These are phyloP conservation scores for Pleurotus citrinopileatus DNA, from an alignment of 768 basidiomycete genomes.

Conservation along the genomic window DNA sequence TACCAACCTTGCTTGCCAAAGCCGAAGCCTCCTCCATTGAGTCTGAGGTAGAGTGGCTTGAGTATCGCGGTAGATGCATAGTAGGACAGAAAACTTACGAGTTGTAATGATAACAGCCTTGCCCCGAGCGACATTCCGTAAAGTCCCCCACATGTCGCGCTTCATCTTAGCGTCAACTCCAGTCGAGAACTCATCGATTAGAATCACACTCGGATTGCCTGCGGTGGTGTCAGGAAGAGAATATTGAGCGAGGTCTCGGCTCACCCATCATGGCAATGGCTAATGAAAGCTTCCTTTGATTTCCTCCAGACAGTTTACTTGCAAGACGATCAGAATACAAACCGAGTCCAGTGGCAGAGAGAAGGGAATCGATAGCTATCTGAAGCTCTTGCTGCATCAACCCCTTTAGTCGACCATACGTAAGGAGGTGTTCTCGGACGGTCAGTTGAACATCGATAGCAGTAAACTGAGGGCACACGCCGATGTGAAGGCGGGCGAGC, in stretches of 20 bases:
- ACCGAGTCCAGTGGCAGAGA: constrained; percentile 55
- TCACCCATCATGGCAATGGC: constrained; percentile 74
- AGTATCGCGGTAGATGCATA: neutral
- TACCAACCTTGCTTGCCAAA: constrained; percentile 72
- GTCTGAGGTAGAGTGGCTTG: constrained; percentile 37
- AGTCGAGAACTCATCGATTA: constrained; percentile 84
- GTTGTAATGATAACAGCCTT: constrained; percentile 75
- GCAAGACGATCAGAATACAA: constrained; percentile 70
- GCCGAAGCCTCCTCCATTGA: constrained; percentile 86
- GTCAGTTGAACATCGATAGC: constrained; percentile 78
- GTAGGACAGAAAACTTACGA: constrained; percentile 37
- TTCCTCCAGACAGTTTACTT: constrained; percentile 74
- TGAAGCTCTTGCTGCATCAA: constrained; percentile 44
- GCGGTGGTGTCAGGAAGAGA: neutral
- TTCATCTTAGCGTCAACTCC: constrained; percentile 84
- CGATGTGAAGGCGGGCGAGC: constrained; percentile 63
- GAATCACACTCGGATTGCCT: constrained; percentile 75
- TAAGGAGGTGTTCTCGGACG: constrained; percentile 69
- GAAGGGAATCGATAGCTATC: constrained; percentile 51
- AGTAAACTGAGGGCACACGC: constrained; percentile 84
- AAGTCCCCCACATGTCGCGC: constrained; percentile 77
- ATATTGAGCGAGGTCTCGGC: neutral
- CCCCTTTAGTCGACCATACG: constrained; percentile 77
- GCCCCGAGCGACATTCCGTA: constrained; percentile 59
- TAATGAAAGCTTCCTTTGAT: constrained; percentile 72